These are phyloP conservation scores for Aspergillus aculeatinus DNA, from an alignment of 2,329 filamentous ascomycete genomes.

Conservation along the genomic window DNA sequence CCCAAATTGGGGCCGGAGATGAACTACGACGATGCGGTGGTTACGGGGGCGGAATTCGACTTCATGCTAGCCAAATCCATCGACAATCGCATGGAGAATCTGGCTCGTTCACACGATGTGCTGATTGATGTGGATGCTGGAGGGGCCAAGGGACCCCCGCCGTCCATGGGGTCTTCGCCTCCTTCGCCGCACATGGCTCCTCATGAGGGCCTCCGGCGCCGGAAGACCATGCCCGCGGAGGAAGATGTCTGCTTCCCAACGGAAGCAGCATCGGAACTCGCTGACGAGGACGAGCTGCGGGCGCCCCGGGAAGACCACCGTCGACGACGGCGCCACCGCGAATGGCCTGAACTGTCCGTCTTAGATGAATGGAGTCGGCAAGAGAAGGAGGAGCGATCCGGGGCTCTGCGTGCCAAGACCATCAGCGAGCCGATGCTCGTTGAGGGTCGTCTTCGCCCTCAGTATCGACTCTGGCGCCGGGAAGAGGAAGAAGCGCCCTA, in stretches of 20 bases:
- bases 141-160: slow-evolving; percentile 21
- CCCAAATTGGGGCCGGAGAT: slow-evolving; percentile 55
- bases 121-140: slow-evolving; percentile 46
- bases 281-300: slow-evolving; percentile 65
- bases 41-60: slow-evolving; percentile 45
- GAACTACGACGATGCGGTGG: slow-evolving; percentile 55
- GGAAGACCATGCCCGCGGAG: slow-evolving; percentile 66
- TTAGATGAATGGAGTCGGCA: slow-evolving; percentile 87
- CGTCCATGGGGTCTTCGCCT: slow-evolving; percentile 39
- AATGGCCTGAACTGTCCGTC: slow-evolving; percentile 82
- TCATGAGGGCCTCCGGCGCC: slow-evolving; percentile 42
- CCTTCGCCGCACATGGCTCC: slow-evolving; percentile 40
- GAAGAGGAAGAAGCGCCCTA: slow-evolving; percentile 89
- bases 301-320: slow-evolving; percentile 48
- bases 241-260: slow-evolving; percentile 92
- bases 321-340: slow-evolving; percentile 62
- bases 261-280: slow-evolving; percentile 74
- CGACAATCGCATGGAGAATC: slow-evolving; percentile 35
- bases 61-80: slow-evolving; percentile 39
- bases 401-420: slow-evolving; percentile 80
- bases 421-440: slow-evolving; percentile 93
- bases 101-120: slow-evolving; percentile 36
- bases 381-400: slow-evolving; percentile 84
- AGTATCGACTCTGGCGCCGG: slow-evolving; percentile 77
- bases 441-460: slow-evolving; percentile 80